Evolutionary conservation across 1,284 basidiomycete species (phyloP), one percentile per base, ranked within the genome.

Genomic region (Cryptococcus neoformans): DNA sequence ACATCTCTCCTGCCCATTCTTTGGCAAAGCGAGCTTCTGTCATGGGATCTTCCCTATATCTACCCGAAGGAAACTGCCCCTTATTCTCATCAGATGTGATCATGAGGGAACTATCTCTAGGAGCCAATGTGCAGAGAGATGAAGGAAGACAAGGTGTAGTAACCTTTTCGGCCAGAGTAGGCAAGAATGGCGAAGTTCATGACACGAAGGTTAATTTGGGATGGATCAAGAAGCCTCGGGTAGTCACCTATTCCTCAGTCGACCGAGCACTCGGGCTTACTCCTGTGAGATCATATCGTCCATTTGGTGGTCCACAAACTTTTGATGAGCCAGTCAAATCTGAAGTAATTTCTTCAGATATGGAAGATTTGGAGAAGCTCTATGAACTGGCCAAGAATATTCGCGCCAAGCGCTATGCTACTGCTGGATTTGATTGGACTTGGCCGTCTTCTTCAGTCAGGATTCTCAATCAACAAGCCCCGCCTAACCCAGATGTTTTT

Each of bases 111-210:
- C 80, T 87, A 53, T 83, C 81, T 57, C 80, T 94, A 35, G 86
- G 86, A 8, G 75, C 79, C 44, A 79, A 79, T 54, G 64, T 58
- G 4, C 38, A 55, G 14, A 45, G 53, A 46, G 55, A 58, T 35
- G 53, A 55, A 61, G 69, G n/a, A 51, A 60, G 12, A 28, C 77
- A 75, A 57, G 82, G 81, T 6, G 87, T 87, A 1, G 69, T 99
- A 65, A 88, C 90, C 0, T 93, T 98, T 78, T 94, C 91, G 60
- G 82, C 84, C 47, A 86, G 87, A 61, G 63, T 98, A 16, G 82
- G 87, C 60, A 62, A 73, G 0, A 61, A 72, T 0, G 94, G 91
- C 0, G 80, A 85, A 7, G 82, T 96, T 40, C 63, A 84, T 12
- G 90, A 95, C 51, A 82, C 84, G 63, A 81, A 83, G 57, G 83